These are phyloP conservation scores for Termitomyces sp. DNA, from an alignment of 768 basidiomycete species.

Conservation along the genomic window DNA sequence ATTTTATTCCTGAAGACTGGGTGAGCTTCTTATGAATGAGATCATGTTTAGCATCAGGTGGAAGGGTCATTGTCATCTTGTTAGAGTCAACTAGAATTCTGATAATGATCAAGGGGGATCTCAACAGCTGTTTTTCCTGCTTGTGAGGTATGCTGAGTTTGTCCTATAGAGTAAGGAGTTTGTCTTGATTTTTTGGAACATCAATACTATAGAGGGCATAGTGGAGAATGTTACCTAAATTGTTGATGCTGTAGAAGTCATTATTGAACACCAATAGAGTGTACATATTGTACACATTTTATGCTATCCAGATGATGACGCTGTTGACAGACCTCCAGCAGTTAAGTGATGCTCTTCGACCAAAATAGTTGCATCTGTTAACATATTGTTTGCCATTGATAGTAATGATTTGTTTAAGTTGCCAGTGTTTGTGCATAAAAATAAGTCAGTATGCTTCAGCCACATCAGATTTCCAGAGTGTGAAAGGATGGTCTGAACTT, in stretches of 20 bases:
- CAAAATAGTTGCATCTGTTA: background rate
- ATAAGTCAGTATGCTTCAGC: conserved; percentile 29
- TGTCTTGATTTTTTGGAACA: too few relatives aligned
- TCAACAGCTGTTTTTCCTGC: conserved; percentile 14
- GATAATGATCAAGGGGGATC: conserved; percentile 27
- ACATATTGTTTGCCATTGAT: background rate
- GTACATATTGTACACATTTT: too few relatives aligned
- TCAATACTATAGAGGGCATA: too few relatives aligned
- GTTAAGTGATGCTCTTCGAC: too few relatives aligned
- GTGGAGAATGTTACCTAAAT: too few relatives aligned
- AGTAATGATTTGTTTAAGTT: background rate
- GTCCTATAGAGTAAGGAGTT: too few relatives aligned
- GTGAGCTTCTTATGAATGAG: conserved; percentile 12
- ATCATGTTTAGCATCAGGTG: background rate
- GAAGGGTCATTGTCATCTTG: conserved; percentile 23
- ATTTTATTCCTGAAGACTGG: background rate
- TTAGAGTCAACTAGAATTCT: conserved; percentile 34
- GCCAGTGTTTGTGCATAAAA: conserved; percentile 35
- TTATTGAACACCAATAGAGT: too few relatives aligned
- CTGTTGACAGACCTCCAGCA: too few relatives aligned
- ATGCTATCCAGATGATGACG: too few relatives aligned
- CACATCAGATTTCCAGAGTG: conserved; percentile 35
- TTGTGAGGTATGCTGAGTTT: too few relatives aligned
- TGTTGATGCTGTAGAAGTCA: too few relatives aligned
- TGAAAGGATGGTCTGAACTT: background rate